Evolutionary conservation across 31 red algal species (phyloP), one percentile per base, ranked within the genome.

Genomic region (Odonthalia washingtoniensis): DNA sequence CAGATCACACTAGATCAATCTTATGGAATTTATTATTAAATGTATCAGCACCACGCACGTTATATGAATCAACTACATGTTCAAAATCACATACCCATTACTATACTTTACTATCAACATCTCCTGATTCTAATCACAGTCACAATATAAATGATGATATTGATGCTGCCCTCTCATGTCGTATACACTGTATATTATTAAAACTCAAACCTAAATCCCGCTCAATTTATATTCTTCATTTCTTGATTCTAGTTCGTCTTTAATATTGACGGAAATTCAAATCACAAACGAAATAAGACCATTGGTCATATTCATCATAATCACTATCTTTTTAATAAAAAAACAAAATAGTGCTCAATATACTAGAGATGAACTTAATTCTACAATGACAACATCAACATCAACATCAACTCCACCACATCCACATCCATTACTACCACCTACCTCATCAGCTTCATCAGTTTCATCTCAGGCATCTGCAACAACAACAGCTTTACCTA

Each of bases 11-110:
- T 70, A 87, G 95, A 27, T 83, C 80, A 21, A 53, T 83, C 9
- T 87, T 94, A 30, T 98, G 95, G 95, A 82, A 83, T 21, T 72
- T 93, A 31, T 74, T 98, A 40, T 76, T 98, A 3, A 90, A 84
- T 28, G 86, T 95, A 18, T 84, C 87, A 31, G 82, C 86, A 35
- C 70, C 89, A 34, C 72, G 94, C 41, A 89, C 81, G 27, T 33
- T 80, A 40, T 70, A 67, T 39, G 49, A 57, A 14, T 21, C 21
- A 9, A 21, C 9, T 57, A 9, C 49, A 21, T 57, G 12, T 57
- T 14, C 49, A 57, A 14, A 9, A 9, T 9, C 49, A 14, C 9
- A 9, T 57, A 14, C 49, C 12, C n/a, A n/a, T n/a, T n/a, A n/a
- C n/a, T n/a, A n/a, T n/a, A n/a, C n/a, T n/a, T n/a, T n/a, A n/a